Percentiles rank a stretch among this genome's conserved stretches.
phyloP scores from a whole-genome alignment of 768 basidiomycete genomes.

The Leccinum pellstonianum region DNA sequence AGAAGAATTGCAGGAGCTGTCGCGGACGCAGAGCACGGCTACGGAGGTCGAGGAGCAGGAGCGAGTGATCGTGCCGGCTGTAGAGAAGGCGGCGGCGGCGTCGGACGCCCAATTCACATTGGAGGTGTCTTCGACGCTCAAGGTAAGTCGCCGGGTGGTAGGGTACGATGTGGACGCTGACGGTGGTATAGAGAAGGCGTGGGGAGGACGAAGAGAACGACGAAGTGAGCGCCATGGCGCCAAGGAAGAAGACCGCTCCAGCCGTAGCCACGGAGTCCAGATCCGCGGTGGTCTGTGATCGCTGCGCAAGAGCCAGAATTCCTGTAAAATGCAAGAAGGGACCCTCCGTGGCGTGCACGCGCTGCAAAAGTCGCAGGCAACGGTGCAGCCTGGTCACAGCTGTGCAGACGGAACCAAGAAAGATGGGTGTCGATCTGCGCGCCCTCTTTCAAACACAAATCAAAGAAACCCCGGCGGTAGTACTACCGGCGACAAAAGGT shows the following conservation, averaged over 20 bases:
- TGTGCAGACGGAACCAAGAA: neutral
- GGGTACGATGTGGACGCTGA: neutral
- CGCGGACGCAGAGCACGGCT: too few species aligned
- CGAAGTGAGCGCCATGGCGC: too few species aligned
- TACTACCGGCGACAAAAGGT: neutral
- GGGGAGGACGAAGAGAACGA: too few species aligned
- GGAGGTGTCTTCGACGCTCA: neutral
- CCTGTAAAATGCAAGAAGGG: neutral
- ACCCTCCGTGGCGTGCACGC: neutral
- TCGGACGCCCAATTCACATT: too few species aligned
- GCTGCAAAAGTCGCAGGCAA: neutral
- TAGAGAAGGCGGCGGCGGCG: too few species aligned
- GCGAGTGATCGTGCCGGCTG: too few species aligned
- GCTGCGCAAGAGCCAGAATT: neutral
- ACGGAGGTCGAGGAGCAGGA: too few species aligned
- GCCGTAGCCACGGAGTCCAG: neutral
- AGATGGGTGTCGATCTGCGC: neutral
- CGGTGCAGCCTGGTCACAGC: neutral
- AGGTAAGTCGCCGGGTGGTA: neutral
- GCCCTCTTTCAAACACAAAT: neutral
- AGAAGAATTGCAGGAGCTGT: too few species aligned
- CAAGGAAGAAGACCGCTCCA: neutral
- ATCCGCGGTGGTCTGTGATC: neutral
- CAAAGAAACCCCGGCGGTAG: neutral
- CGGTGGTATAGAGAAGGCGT: neutral